These are phyloP conservation scores for Aspergillus pseudonomiae DNA, from an alignment of 2,329 filamentous ascomycete genomes.

Conservation along the genomic window DNA sequence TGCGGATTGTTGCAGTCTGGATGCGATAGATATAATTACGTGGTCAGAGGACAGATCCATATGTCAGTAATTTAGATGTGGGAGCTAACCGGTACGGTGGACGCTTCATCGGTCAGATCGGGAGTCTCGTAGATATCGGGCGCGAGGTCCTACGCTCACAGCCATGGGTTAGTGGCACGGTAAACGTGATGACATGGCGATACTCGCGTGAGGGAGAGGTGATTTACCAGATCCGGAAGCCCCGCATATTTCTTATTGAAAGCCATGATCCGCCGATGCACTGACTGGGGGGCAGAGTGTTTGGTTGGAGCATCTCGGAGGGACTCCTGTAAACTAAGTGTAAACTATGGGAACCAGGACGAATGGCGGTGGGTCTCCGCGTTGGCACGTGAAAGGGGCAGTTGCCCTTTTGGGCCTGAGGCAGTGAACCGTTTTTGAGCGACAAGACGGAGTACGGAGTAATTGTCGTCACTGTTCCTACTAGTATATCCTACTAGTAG, in stretches of 20 bases:
- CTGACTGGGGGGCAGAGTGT: background rate
- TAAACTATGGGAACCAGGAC: slow-evolving; percentile 13
- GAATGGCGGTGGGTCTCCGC: background rate
- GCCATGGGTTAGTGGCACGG: slow-evolving; percentile 9
- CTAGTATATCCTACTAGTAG: no score
- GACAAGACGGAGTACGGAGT: background rate
- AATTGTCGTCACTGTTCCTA: no score
- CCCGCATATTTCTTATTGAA: slow-evolving; percentile 81
- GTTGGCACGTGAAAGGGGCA: slow-evolving; percentile 16
- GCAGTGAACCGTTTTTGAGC: background rate
- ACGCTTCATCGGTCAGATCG: slow-evolving; percentile 86
- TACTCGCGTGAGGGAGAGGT: background rate
- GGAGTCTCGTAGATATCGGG: slow-evolving; percentile 97
- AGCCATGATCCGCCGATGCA: slow-evolving; percentile 47
- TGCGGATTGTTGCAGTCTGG: slow-evolving; percentile 57
- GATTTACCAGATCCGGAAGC: slow-evolving; percentile 73
- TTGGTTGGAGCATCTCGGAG: background rate
- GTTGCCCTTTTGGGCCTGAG: slow-evolving; percentile 3
- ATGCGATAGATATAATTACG: slow-evolving; percentile 53
- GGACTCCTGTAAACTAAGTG: background rate
- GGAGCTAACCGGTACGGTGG: slow-evolving; percentile 72
- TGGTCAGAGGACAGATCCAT: background rate
- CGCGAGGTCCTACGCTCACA: slow-evolving; percentile 72
- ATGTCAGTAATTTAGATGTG: background rate
- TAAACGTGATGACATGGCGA: background rate